A percentile compares a stretch with the other conserved stretches of the same genome.
Evolutionary conservation across 108 stramenopile species (phyloP).

Genomic region (Tribonema minus): DNA sequence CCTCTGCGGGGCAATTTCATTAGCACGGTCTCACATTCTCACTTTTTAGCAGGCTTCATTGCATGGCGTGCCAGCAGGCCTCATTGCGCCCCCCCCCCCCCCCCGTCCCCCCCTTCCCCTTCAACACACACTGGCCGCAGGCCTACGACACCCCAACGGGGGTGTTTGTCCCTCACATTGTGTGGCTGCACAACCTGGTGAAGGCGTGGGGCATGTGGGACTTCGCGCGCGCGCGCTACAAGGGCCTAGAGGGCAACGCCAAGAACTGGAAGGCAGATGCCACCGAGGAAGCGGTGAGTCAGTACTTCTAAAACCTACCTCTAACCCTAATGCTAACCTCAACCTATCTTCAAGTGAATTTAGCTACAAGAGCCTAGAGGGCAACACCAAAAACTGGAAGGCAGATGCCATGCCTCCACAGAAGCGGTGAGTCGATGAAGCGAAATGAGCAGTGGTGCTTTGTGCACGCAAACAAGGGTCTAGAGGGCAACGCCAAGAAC

Average conservation of each 20-base stretch:
- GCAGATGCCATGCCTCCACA: background rate
- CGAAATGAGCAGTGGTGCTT: too few species aligned
- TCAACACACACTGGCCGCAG: too few species aligned
- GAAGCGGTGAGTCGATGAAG: too few species aligned
- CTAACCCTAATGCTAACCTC: background rate
- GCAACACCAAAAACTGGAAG: background rate
- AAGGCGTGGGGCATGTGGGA: conserved; percentile 34
- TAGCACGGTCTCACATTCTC: too few species aligned
- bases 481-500: background rate
- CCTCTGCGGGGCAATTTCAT: too few species aligned
- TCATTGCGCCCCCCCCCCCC: too few species aligned
- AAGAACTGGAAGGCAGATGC: background rate
- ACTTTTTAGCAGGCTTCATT: too few species aligned
- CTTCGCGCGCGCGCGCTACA: conserved; percentile 23
- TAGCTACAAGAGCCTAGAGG: background rate
- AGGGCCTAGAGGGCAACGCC: background rate
- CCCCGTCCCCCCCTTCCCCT: too few species aligned
- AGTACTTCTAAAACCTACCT: too few species aligned
- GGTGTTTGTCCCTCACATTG: conserved; percentile 26
- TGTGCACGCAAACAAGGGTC: too few species aligned
- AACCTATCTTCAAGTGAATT: background rate
- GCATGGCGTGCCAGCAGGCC: too few species aligned
- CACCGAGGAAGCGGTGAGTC: background rate
- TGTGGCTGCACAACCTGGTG: conserved; percentile 33
- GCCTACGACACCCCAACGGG: conserved; percentile 14